Evolutionary conservation across 192 early-diverging fungal species (phyloP), one percentile per base, ranked within the genome.

Genomic region (Backusella parvicylindrica): DNA sequence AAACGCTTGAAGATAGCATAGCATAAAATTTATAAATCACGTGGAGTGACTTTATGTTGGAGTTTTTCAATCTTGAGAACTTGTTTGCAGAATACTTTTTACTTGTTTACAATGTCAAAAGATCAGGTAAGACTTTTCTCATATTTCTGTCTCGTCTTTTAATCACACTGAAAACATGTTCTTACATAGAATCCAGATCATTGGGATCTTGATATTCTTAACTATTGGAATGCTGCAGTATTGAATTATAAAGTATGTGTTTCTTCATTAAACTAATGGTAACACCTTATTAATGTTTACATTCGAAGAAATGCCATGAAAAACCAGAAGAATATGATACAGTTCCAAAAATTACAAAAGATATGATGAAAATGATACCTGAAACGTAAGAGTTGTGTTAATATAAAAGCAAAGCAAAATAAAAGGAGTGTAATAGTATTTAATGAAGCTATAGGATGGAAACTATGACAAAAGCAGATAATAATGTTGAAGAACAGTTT

Each of bases 161-260:
- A 2, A 23, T 8, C 3, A 11, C 31, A 35, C 3, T 67, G 16
- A n/a, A n/a, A n/a, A n/a, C n/a, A n/a, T n/a, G n/a, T n/a, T n/a
- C 9, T 35, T 35, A 15, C 9, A n/a, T 69, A 69, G 68, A 26
- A 28, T 3, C 26, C 38, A 21, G 26, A 37, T 41, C 33, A 60
- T n/a, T 30, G 72, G 36, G 72, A 73, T 37, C 26, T 73, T 28
- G 72, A 73, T 9, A 37, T 73, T 35, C 26, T 73, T 23, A 49
- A 63, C 33, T 73, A 73, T 35, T 73, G 72, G 72, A 35, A 64
- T 23, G 18, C 53, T 6, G 32, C 60, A 31, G 15, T 73, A 11
- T 41, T 21, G 8, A 60, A 60, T 41, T 73, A 73, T 60, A 73
- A 73, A 40, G 72, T 60, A 73, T 16, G 28, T n/a, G 13, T 23